Base-by-base conservation (phyloP, 331 rosid species). In the Malus hybrid region DNA sequence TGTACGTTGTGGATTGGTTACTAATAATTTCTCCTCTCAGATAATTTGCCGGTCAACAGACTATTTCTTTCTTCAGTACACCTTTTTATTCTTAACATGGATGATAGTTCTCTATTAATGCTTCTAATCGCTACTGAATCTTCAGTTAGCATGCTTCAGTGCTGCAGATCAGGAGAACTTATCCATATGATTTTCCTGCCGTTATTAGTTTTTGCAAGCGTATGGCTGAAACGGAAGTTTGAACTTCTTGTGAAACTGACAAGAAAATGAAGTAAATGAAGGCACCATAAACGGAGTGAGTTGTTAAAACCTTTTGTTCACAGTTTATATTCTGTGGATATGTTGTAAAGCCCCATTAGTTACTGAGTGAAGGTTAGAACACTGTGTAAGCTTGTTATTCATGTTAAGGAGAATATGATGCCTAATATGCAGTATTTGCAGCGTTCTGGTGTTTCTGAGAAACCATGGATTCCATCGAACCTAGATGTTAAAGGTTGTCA, bases 401-500 rank as follows among this genome's bases (percentile, higher is more conserved):
- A 39, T 39, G 46, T 39, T 9, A 39, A 10, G 46, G 46, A 39
- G 46, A 39, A 39, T 39, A 39, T 3, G 46, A 39, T 39, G 46
- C 46, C 46, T 10, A 39, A 39, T 39, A 39, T 9, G 46, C 46
- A 39, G 46, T 10, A 39, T 39, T 39, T 39, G 46, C 46, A 9
- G 46, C 46, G 1, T 74, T 16, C 6, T 78, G 20, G 20, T 29
- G 48, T 5, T 60, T 53, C 55, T 81, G 22, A 64, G 76, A 62
- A 65, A 18, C 10, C 50, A 68, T 22, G 88, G 81, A 9, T 76
- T 84, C 81, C 56, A 77, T 66, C 61, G 56, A n/a, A 15, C 77
- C 57, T 77, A 81, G 55, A 62, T 79, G 42, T 62, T 70, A 6
- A 26, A 7, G 5, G 20, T 78, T 6, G 57, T 84, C n/a, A 63